A percentile compares a stretch with the other conserved stretches of the same genome.
These are phyloP conservation scores for Trichosporon ovoides DNA, from an alignment of 1,284 basidiomycete genomes.

Conservation along the genomic window DNA sequence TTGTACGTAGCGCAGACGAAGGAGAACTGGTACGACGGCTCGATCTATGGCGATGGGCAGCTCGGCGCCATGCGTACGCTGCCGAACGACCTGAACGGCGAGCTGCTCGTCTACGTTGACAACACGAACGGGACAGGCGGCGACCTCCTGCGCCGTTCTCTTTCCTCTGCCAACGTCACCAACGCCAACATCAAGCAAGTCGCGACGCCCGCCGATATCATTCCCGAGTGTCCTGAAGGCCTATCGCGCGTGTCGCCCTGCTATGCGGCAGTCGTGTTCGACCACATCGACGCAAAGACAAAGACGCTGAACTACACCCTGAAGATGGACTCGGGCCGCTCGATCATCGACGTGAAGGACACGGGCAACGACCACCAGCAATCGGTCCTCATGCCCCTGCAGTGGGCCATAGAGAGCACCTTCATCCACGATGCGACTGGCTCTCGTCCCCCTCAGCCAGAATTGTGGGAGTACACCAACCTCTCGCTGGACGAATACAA, in stretches of 20 bases:
- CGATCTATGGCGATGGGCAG: conserved; percentile 55
- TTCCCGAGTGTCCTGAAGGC: conserved; percentile 62
- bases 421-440: conserved; percentile 63
- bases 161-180: conserved; percentile 51
- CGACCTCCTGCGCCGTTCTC: conserved; percentile 54
- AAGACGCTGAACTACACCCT: conserved; percentile 60
- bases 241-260: conserved; percentile 66
- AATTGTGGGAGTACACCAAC: conserved; percentile 66
- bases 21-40: conserved; percentile 13
- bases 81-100: conserved; percentile 54
- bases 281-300: conserved; percentile 52
- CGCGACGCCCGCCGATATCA: conserved; percentile 52
- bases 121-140: conserved; percentile 49
- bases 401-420: conserved; percentile 71
- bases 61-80: conserved; percentile 56
- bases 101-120: conserved; percentile 58
- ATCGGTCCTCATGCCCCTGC: conserved; percentile 61
- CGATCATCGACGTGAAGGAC: conserved; percentile 59
- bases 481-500: conserved; percentile 61
- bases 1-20: conserved; percentile 30
- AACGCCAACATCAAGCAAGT: conserved; percentile 53
- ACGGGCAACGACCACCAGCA: conserved; percentile 65
- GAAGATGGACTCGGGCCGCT: conserved; percentile 60
- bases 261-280: conserved; percentile 65
- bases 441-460: conserved; percentile 52